Conservation (phyloP, 2,329 filamentous ascomycete genomes). For the Talaromyces sp. region DNA sequence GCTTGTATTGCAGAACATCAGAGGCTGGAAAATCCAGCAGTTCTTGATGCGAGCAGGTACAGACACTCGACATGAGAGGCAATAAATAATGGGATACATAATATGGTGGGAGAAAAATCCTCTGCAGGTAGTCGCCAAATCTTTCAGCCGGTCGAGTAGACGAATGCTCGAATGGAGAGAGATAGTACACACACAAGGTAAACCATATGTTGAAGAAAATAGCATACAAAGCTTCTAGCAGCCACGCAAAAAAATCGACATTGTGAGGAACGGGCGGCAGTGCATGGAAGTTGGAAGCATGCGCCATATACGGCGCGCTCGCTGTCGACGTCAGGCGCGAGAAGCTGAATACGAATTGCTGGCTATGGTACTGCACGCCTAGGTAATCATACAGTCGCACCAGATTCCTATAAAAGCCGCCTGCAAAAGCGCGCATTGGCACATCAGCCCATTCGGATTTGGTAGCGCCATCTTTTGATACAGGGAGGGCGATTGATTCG, state of each 20-base stretch:
- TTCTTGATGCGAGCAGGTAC: conserved; percentile 20
- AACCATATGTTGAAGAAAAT: conserved; percentile 52
- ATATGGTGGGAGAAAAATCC: conserved; percentile 39
- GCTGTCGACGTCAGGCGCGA: conserved; percentile 23
- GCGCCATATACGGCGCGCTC: conserved; percentile 34
- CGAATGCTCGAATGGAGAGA: conserved; percentile 31
- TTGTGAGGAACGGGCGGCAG: conserved; percentile 40
- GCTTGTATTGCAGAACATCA: conserved; percentile 19
- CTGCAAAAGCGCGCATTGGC: conserved; percentile 50
- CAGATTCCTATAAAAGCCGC: conserved; percentile 53
- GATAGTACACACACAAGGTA: conserved; percentile 47
- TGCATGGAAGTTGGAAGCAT: conserved; percentile 53
- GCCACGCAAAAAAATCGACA: conserved; percentile 32
- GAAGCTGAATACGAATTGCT: conserved; percentile 45
- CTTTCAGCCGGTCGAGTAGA: neutral
- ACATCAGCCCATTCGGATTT: conserved; percentile 30
- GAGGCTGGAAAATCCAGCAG: conserved; percentile 19
- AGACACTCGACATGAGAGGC: conserved; percentile 51
- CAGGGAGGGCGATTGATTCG: conserved; percentile 14
- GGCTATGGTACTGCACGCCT: conserved; percentile 45
- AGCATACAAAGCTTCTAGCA: conserved; percentile 44
- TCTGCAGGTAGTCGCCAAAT: conserved; percentile 42
- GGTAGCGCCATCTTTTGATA: neutral
- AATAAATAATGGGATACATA: conserved; percentile 50
- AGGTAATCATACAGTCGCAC: conserved; percentile 55